Base-by-base conservation (phyloP, 352 stramenopile genomes). In the Phytophthora foliorum region DNA sequence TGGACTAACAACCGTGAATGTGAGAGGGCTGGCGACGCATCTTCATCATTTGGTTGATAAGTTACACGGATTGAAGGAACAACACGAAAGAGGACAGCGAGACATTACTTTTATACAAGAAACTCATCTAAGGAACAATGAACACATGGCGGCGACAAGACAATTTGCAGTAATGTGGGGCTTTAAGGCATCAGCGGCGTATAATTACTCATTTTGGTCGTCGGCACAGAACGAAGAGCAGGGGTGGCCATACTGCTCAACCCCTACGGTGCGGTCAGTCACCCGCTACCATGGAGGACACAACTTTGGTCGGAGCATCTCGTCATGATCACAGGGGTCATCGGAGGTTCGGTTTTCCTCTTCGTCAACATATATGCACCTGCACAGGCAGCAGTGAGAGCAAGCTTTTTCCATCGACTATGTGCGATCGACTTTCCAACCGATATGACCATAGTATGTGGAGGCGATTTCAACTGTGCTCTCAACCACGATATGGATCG, bases 71-170 rank as follows among this genome's bases (percentile, higher is more conserved):
- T 10, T 66, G 2, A 66, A 45, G n/a, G 57, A 66, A 21, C 6
- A 25, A 17, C 45, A 65, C 17, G 14, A 52, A 6, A 39, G 57
- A 14, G 57, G 46, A 3, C 0, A 22, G 0, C 9, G 38, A 14
- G 57, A 66, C 16, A 6, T 66, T 11, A 25, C 53, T 5, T 58
- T 66, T 31, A 10, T 66, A 13, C 57, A 66, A 42, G 57, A 66
- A 22, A 66, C 57, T 7, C 57, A 66, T 38, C 48, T 58, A 7
- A 32, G 27, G 0, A 14, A 27, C 3, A 8, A 13, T 1, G 57
- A 66, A 14, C 36, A 58, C 11, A n/a, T 2, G 1, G 17, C 6
- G 24, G 48, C 36, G 8, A 8, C 6, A 3, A 17, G 6, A 8
- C 34, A 52, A 14, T 22, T 53, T 29, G 57, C 34, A 4, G 57